Evolutionary conservation across 768 basidiomycete species (phyloP), one percentile per base, ranked within the genome.

Genomic region (Dioszegia aurantiaca): DNA sequence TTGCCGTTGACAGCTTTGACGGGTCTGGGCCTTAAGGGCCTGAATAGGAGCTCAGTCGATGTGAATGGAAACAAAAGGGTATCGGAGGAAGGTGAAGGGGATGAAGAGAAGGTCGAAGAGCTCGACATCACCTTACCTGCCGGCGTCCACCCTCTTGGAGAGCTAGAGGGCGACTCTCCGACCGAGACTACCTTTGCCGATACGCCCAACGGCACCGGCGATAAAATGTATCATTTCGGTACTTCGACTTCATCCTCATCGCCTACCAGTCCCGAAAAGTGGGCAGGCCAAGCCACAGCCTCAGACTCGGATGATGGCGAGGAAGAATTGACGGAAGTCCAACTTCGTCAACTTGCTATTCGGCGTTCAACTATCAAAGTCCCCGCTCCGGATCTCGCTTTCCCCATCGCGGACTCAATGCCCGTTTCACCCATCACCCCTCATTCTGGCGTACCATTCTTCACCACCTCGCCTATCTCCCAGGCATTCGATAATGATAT

Each of bases 281-380:
- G 40, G 40, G 10, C 5, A 21, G 17, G 6, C 6, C 40, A 41
- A 41, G 5, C 12, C 17, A 8, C 5, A 14, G 14, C 33, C 33
- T 42, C 40, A 45, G 44, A 45, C 3, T 23, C 44, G 14, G 37
- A 27, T 58, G 21, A 49, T 60, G 44, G 16, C 37, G 27, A 12
- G 16, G 51, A 36, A n/a, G 51, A 53, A 36, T 17, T 40, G 56
- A 53, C 54, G 8, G 60, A 59, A 27, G 53, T 53, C 11, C 52
- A 59, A 24, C 37, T 42, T 19, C 40, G 60, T 16, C 65, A 67
- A 54, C 41, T 63, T 27, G 56, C 56, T 9, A 63, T 70, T n/a
- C 37, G 69, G 21, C 58, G 64, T 26, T 49, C 56, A n/a, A 71
- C 69, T 0, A 56, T 71, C 44, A 65, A 64, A 36, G 59, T 56